Percentiles rank a stretch among this genome's conserved stretches.
Evolutionary conservation across 352 stramenopile species (phyloP).

Genomic region (Pythium aphanidermatum): DNA sequence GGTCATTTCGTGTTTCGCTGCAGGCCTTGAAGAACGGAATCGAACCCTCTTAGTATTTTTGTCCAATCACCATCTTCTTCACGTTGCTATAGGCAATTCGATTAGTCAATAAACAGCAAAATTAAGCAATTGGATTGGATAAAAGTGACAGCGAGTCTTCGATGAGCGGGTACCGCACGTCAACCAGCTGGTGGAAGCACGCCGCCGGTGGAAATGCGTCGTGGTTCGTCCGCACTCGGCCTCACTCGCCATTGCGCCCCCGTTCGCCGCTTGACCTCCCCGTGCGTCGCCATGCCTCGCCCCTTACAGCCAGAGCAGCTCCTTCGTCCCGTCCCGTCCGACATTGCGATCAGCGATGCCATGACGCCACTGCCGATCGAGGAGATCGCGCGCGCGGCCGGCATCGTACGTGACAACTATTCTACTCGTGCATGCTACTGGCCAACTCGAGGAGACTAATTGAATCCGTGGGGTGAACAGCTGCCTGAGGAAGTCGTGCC

Average conservation of each 20-base stretch:
- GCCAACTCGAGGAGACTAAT: neutral
- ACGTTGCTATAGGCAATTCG: neutral
- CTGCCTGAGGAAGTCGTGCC: conserved; percentile 79
- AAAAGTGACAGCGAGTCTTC: no score
- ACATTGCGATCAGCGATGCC: conserved; percentile 80
- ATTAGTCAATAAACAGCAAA: conserved; percentile 3
- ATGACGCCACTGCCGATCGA: conserved; percentile 61
- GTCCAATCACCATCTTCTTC: conserved; percentile 9
- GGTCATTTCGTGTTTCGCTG: neutral
- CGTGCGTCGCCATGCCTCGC: conserved; percentile 29
- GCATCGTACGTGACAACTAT: conserved; percentile 61
- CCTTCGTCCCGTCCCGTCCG: conserved; percentile 62
- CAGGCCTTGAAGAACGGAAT: conserved; percentile 19
- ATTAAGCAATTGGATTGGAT: conserved; percentile 2
- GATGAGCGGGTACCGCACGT: no score
- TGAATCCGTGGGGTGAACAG: conserved; percentile 27
- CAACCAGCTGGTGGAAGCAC: no score
- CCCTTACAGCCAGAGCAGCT: conserved; percentile 54
- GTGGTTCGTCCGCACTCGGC: conserved; percentile 14
- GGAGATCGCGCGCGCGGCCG: conserved; percentile 49
- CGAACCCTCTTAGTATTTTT: neutral
- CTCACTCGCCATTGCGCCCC: conserved; percentile 3
- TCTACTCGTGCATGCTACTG: neutral
- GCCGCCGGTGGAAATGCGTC: conserved; percentile 6
- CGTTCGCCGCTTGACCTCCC: neutral